A percentile compares a stretch with the other conserved stretches of the same genome.
These are phyloP conservation scores for carrot (Daucus carota) DNA, from an alignment of 129 eudicot species.

Conservation along the genomic window DH1_v3.0 NC_030381.2:23122501-23123000, in stretches of 20 bases:
- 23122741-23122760: slow-evolving; percentile 78
- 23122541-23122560: slow-evolving; percentile 73
- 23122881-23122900: slow-evolving; percentile 94
- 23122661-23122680: slow-evolving; percentile 87
- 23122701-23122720: slow-evolving; percentile 85
- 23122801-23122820: slow-evolving; percentile 62
- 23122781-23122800: slow-evolving; percentile 72
- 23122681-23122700: slow-evolving; percentile 85
- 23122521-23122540: slow-evolving; percentile 69
- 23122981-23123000: not conserved
- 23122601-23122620: slow-evolving; percentile 55
- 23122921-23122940: not conserved
- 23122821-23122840: slow-evolving; percentile 74
- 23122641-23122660: slow-evolving; percentile 70
- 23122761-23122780: slow-evolving; percentile 66
- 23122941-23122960: not conserved
- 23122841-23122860: slow-evolving; percentile 68
- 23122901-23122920: slow-evolving; percentile 47
- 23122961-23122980: not conserved
- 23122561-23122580: slow-evolving; percentile 82
- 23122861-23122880: slow-evolving; percentile 74
- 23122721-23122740: slow-evolving; percentile 84
- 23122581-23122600: slow-evolving; percentile 85
- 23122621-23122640: slow-evolving; percentile 56
- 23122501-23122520: slow-evolving; percentile 88